Conservation (phyloP, 768 basidiomycete genomes). For the Suillus spraguei region DNA sequence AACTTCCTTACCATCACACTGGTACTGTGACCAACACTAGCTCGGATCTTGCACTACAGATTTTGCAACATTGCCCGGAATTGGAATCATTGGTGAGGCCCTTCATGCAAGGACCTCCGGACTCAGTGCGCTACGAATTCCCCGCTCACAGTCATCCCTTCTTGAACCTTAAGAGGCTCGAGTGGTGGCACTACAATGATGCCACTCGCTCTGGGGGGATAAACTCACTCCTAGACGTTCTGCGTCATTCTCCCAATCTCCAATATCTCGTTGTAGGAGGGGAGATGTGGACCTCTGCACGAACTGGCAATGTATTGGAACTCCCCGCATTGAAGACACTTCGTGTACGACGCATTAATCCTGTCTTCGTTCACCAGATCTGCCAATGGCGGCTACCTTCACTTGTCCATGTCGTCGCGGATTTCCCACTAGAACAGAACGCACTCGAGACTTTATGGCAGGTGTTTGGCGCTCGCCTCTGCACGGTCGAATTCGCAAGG, state of each 20-base stretch:
- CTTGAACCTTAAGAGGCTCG: slow-evolving; percentile 58
- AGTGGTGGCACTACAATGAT: slow-evolving; percentile 65
- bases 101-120: slow-evolving; percentile 22
- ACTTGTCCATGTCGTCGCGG: slow-evolving; percentile 53
- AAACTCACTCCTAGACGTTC: slow-evolving; percentile 57
- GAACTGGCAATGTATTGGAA: slow-evolving; percentile 28
- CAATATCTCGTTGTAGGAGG: slow-evolving; percentile 62
- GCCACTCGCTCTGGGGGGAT: slow-evolving; percentile 67
- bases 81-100: slow-evolving; percentile 61
- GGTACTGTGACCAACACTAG: slow-evolving; percentile 35
- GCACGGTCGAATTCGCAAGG: slow-evolving; percentile 58
- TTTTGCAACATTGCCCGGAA: slow-evolving; percentile 50
- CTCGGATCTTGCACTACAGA: slow-evolving; percentile 42
- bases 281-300: slow-evolving; percentile 32
- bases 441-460: slow-evolving; percentile 52
- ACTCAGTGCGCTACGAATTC: slow-evolving; percentile 50
- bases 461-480: slow-evolving; percentile 50
- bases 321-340: slow-evolving; percentile 55
- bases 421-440: slow-evolving; percentile 42
- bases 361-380: slow-evolving; percentile 54
- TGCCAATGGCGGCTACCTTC: slow-evolving; percentile 53
- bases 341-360: slow-evolving; percentile 50
- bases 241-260: slow-evolving; percentile 54
- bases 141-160: slow-evolving; percentile 49
- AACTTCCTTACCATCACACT: slow-evolving; percentile 60